Base-by-base conservation (phyloP, 148 eudicot species). In the Persicaria tinctoria region DNA sequence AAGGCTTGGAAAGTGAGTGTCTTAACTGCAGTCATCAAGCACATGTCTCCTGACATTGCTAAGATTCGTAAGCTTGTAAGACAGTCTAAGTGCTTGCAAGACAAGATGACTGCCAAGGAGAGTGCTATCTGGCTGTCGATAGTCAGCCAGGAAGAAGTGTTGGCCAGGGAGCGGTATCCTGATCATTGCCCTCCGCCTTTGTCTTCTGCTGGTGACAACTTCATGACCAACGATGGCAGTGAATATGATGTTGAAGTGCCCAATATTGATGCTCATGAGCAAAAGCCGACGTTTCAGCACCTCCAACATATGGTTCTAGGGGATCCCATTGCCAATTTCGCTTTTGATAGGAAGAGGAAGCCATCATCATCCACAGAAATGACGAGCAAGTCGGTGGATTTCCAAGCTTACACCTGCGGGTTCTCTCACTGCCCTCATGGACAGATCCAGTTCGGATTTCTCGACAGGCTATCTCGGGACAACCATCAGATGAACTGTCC, bases 341-440 rank as follows among this genome's bases (percentile, higher is more conserved):
- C 78, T 70, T 84, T 80, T 71, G 56, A 83, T 11, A 77, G 82
- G 80, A 89, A 89, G 84, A 83, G 93, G 80, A 89, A 87, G 71
- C 77, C 16, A 17, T 41, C 49, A 6, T 60, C 80, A 74, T 49
- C 46, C 11, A 50, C 64, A 73, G 88, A 87, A 51, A 46, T 78
- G 72, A n/a, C 17, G 0, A 82, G 73, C 68, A 49, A 55, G 59
- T 51, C 78, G 68, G 75, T 80, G 76, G 82, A 85, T 76, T 80
- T 75, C 49, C 81, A 83, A 85, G 68, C 79, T 44, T 86, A 81
- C 75, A 83, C 88, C 0, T 89, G 92, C 47, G 90, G 83, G 81
- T 81, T 76, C 75, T 78, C 79, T 27, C 85, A 79, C 46, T 89
- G 92, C 56, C 90, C 85, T 54, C 85, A 84, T 70, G 83, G 85